These are phyloP conservation scores for Cystofilobasidium capitatum DNA, from an alignment of 768 basidiomycete genomes.

Conservation along the genomic window DNA sequence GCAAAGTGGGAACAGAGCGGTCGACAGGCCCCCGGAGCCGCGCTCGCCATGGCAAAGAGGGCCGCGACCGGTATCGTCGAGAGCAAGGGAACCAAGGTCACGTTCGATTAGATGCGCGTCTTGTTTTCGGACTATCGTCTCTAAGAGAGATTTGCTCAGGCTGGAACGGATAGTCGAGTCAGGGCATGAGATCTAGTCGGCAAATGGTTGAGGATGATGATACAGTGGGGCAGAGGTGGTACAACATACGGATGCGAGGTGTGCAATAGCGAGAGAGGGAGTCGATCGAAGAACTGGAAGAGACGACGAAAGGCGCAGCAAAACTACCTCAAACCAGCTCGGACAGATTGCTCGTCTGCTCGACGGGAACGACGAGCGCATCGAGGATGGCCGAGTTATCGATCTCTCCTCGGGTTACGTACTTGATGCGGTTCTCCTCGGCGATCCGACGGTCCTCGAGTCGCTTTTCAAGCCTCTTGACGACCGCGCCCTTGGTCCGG, in stretches of 20 bases:
- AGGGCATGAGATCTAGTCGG: too few species aligned
- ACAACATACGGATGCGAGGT: too few species aligned
- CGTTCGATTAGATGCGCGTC: slow-evolving; percentile 39
- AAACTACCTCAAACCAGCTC: too few species aligned
- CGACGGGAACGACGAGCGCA: not conserved
- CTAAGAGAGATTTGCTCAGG: too few species aligned
- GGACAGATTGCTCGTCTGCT: not conserved
- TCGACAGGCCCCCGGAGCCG: slow-evolving; percentile 42
- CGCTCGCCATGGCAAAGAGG: slow-evolving; percentile 43
- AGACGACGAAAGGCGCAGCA: too few species aligned
- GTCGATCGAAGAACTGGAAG: too few species aligned
- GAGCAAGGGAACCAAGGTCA: slow-evolving; percentile 40
- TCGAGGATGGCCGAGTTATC: not conserved
- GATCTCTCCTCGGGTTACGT: not conserved
- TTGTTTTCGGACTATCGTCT: too few species aligned
- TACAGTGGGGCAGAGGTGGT: too few species aligned
- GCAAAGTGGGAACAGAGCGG: slow-evolving; percentile 40
- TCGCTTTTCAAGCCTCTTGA: not conserved
- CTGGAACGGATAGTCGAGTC: too few species aligned
- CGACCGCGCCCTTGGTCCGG: not conserved
- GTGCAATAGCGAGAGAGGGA: too few species aligned
- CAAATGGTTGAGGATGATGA: too few species aligned
- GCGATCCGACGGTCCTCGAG: not conserved
- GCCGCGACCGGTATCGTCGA: slow-evolving; percentile 43
- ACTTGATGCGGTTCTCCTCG: slow-evolving; percentile 8